These are phyloP conservation scores for Cryptococcus maquisensis DNA, from an alignment of 1,284 basidiomycete species.

Conservation along the genomic window DNA sequence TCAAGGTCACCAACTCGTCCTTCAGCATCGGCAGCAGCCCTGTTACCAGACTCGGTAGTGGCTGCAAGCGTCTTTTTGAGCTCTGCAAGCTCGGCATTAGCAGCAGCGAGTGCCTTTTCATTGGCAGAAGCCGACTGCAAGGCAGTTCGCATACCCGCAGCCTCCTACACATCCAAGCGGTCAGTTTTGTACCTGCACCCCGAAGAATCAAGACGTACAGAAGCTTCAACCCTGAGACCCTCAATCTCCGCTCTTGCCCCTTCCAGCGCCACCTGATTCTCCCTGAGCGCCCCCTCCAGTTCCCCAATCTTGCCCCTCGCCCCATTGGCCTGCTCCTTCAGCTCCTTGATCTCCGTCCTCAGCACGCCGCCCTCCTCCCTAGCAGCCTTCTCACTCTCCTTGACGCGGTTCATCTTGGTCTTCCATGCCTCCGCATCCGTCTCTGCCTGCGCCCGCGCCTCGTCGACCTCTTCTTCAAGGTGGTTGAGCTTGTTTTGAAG, in stretches of 20 bases:
- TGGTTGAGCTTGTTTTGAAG: constrained; percentile 68
- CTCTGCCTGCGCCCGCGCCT: constrained; percentile 66
- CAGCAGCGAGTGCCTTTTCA: constrained; percentile 28
- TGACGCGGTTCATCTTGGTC: constrained; percentile 64
- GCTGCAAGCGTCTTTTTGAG: constrained; percentile 14
- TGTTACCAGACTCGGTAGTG: not conserved
- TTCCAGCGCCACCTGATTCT: constrained; percentile 83
- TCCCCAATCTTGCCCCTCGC: constrained; percentile 68
- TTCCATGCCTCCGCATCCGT: constrained; percentile 65
- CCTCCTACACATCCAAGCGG: constrained; percentile 35
- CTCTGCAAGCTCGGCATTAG: constrained; percentile 29
- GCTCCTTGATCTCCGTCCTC: constrained; percentile 60
- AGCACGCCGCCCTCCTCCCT: constrained; percentile 63
- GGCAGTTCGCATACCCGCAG: constrained; percentile 46
- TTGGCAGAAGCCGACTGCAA: constrained; percentile 28
- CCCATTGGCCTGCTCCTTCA: constrained; percentile 60
- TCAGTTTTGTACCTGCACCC: not conserved
- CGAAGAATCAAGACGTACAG: constrained; percentile 54
- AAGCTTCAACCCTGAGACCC: constrained; percentile 67
- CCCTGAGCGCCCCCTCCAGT: constrained; percentile 79
- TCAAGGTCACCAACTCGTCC: constrained; percentile 14
- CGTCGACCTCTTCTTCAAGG: constrained; percentile 82
- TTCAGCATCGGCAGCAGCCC: constrained; percentile 1
- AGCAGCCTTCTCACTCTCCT: constrained; percentile 71
- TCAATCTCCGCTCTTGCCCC: constrained; percentile 90